Evolutionary conservation across 2,329 filamentous ascomycete species (phyloP).

Genomic region (Sporothrix inflata): DNA sequence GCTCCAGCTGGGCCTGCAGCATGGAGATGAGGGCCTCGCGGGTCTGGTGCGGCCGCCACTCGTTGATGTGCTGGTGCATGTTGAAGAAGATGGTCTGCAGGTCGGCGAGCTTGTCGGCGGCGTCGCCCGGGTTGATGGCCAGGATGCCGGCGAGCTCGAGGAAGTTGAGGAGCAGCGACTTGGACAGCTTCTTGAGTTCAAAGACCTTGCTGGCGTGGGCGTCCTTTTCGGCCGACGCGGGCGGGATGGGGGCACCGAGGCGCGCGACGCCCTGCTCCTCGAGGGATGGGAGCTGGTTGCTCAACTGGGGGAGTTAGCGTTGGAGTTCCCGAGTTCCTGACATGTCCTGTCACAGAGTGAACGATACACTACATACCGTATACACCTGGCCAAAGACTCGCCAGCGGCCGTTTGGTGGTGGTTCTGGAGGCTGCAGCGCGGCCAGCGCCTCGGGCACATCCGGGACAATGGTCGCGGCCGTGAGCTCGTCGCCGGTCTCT

Average conservation of each 20-base stretch:
- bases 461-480: constrained; percentile 43
- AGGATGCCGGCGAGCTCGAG: constrained; percentile 79
- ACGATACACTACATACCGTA: no score
- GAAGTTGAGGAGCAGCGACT: constrained; percentile 86
- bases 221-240: constrained; percentile 44
- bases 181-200: constrained; percentile 76
- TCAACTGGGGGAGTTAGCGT: constrained; percentile 55
- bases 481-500: constrained; percentile 36
- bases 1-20: constrained; percentile 83
- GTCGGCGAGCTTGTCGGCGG: constrained; percentile 73
- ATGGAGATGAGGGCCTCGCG: constrained; percentile 82
- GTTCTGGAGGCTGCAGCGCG: constrained; percentile 78
- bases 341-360: no score
- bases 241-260: constrained; percentile 57
- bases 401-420: constrained; percentile 72
- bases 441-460: constrained; percentile 71
- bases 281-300: constrained; percentile 67
- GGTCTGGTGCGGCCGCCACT: constrained; percentile 92
- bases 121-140: constrained; percentile 64
- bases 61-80: constrained; percentile 89
- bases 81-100: constrained; percentile 84
- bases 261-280: constrained; percentile 72
- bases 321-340: no score
- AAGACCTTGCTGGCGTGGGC: constrained; percentile 65
- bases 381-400: constrained; percentile 73